Percentiles rank a stretch among this genome's conserved stretches.
These are phyloP conservation scores for Stagonosporopsis rhizophila DNA, from an alignment of 2,329 filamentous ascomycete genomes.

Conservation along the genomic window DNA sequence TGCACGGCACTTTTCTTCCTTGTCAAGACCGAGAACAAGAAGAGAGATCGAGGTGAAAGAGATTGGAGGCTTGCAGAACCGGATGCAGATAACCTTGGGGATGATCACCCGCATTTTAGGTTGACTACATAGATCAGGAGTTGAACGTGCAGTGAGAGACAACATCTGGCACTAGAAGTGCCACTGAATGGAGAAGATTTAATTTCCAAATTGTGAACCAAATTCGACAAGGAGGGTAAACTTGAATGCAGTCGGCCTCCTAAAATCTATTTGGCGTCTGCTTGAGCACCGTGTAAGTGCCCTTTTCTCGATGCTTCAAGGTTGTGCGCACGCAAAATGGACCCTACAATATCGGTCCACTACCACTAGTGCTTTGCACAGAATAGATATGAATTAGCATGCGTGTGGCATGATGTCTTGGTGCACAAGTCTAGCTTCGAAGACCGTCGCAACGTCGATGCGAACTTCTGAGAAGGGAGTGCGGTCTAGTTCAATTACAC, in stretches of 20 bases:
- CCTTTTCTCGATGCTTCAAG: neutral
- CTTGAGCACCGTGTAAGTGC: neutral
- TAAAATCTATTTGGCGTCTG: neutral
- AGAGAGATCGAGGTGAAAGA: slow-evolving; percentile 56
- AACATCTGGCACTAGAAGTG: no score
- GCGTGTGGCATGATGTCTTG: neutral
- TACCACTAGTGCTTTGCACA: neutral
- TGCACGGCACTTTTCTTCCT: slow-evolving; percentile 53
- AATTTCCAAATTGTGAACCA: neutral
- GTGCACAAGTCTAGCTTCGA: no score
- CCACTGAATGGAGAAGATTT: neutral
- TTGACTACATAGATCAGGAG: slow-evolving; percentile 42
- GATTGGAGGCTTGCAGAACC: slow-evolving; percentile 53
- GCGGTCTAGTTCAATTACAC: slow-evolving; percentile 5
- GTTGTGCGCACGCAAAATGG: neutral
- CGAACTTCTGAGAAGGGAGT: no score
- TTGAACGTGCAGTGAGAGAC: neutral
- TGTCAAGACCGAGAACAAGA: slow-evolving; percentile 56
- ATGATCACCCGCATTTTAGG: slow-evolving; percentile 60
- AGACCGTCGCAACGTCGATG: no score
- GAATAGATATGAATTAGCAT: neutral
- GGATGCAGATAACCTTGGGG: slow-evolving; percentile 59
- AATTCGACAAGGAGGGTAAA: no score
- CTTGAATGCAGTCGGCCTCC: no score
- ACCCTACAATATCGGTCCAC: neutral